These are phyloP conservation scores for Clonostachys sp. DNA, from an alignment of 2,329 filamentous ascomycete genomes.

Conservation along the genomic window DNA sequence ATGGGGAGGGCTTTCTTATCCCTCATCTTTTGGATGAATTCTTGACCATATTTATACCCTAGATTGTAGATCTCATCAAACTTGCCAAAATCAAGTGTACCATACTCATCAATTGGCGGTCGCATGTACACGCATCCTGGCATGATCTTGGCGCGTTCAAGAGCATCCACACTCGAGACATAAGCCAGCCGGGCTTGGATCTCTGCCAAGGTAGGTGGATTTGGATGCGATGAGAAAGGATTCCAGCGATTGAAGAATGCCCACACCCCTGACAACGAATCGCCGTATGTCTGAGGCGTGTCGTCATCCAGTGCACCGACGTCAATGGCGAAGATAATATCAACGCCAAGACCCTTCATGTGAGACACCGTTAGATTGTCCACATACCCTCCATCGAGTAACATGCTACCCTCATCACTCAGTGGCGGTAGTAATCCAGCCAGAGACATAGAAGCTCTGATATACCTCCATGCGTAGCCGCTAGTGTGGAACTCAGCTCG, in stretches of 20 bases:
- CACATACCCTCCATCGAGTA: constrained; percentile 93
- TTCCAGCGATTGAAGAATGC: constrained; percentile 96
- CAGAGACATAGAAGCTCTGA: constrained; percentile 93
- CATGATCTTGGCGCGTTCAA: constrained; percentile 88
- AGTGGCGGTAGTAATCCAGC: constrained; percentile 89
- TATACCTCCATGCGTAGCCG: constrained; percentile 96
- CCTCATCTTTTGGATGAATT: constrained; percentile 71
- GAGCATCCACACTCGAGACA: constrained; percentile 87
- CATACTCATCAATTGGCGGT: constrained; percentile 88
- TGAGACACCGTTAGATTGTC: constrained; percentile 96
- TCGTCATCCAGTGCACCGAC: constrained; percentile 91
- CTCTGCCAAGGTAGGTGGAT: constrained; percentile 90
- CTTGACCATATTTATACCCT: constrained; percentile 80
- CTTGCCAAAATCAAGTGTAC: constrained; percentile 92
- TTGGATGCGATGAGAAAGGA: constrained; percentile 81
- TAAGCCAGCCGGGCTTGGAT: constrained; percentile 95
- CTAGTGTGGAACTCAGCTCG: constrained; percentile 90
- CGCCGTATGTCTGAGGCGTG: constrained; percentile 86
- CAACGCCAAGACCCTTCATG: constrained; percentile 91
- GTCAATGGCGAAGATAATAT: constrained; percentile 93
- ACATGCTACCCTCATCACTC: constrained; percentile 95
- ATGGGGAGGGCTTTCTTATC: constrained; percentile 72
- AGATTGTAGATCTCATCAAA: constrained; percentile 96
- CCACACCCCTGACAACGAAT: constrained; percentile 94
- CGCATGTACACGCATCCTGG: constrained; percentile 95